These are phyloP conservation scores for Brassica incana DNA, from an alignment of 345 rosid species.

Conservation along the genomic window DNA sequence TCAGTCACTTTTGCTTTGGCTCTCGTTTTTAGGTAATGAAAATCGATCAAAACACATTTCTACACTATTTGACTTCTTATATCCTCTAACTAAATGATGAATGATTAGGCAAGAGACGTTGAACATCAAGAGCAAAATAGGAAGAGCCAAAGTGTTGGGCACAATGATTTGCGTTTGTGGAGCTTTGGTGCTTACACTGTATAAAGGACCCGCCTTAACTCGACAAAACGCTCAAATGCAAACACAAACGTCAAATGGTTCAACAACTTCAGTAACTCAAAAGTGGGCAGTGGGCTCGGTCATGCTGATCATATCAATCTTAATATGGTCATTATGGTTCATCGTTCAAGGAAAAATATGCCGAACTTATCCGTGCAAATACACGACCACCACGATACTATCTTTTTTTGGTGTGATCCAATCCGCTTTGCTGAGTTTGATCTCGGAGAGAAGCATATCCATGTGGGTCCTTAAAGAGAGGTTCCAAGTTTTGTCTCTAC, in stretches of 20 bases:
- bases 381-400: constrained; percentile 61
- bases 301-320: constrained; percentile 44
- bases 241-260: constrained; percentile 15
- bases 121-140: constrained; percentile 45
- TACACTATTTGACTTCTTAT: not conserved
- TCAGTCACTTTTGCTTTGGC: constrained; percentile 53
- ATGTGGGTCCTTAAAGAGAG: constrained; percentile 57
- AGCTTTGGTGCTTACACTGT: constrained; percentile 53
- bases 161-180: constrained; percentile 58
- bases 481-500: constrained; percentile 45
- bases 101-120: constrained; percentile 51
- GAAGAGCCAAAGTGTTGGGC: constrained; percentile 59
- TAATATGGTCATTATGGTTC: constrained; percentile 65
- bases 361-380: constrained; percentile 53
- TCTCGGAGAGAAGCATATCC: constrained; percentile 42
- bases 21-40: constrained; percentile 50
- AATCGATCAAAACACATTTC: not conserved
- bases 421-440: constrained; percentile 53
- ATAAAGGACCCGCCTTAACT: constrained; percentile 51
- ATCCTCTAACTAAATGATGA: not conserved
- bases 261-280: constrained; percentile 3
- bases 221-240: constrained; percentile 4
- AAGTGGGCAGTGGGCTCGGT: constrained; percentile 57
- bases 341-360: constrained; percentile 54
- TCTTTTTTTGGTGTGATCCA: constrained; percentile 63